Evolutionary conservation across 306 rosid genomes (phyloP), one percentile per base, ranked within the genome.

Genomic region (Sicyos baderoa): DNA sequence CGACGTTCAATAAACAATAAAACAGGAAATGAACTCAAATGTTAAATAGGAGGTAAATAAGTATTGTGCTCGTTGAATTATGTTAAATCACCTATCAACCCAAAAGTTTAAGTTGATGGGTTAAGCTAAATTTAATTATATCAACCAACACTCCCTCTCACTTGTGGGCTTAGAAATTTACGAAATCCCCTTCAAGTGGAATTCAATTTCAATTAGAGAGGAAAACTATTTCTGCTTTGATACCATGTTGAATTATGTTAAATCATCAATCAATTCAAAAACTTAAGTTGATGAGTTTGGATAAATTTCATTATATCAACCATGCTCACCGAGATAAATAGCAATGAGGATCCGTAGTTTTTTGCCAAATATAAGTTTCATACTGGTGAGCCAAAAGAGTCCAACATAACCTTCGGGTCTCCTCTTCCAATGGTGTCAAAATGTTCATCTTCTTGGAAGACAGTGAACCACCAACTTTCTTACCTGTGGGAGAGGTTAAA

Each of bases 341-440:
- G 77, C 99, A 94, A 68, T 74, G 77, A 72, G 82, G 57, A 77
- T 84, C 91, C 29, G 77, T 69, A 81, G 96, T 83, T 81, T 94
- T 94, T 83, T 94, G 97, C 99, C 99, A 90, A 61, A 94, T 48
- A 55, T 84, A 88, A 73, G 96, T 88, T 78, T 90, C 97, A 74
- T 94, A 95, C 75, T 88, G 94, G 82, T 94, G 97, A 74, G 89
- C 95, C 60, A 85, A 74, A 74, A 94, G 91, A 75, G 80, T 94
- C 99, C 99, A 94, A 75, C 99, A 94, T 56, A 94, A 82, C 70
- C 79, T 77, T 72, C 71, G 84, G 51, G 97, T 79, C 79, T 84
- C 55, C 52, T 82, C 97, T 81, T 90, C 90, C 74, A 86, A 16
- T 62, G 95, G 85, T 69, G 86, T 85, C 60, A 83, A 61, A 76